Percentiles rank a stretch among this genome's conserved stretches.
phyloP scores from a whole-genome alignment of 106 monocot species.

The Acorus calamus region DNA sequence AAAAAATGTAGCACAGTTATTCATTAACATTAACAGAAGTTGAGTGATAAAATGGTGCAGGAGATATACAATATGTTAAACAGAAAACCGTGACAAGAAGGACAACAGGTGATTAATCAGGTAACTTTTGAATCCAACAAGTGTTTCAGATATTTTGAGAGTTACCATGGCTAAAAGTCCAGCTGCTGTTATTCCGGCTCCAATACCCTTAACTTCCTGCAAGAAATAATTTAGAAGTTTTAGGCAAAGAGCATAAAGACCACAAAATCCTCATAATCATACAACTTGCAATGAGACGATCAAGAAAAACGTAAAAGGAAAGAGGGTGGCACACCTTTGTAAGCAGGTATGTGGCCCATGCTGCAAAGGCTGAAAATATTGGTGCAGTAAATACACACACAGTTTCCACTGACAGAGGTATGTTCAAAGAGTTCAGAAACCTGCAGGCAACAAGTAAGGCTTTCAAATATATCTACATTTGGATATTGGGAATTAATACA shows the following conservation, averaged over 20 bases:
- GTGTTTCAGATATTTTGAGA: background rate
- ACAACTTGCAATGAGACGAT: too few species aligned
- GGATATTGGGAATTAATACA: too few species aligned
- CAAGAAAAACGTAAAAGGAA: too few species aligned
- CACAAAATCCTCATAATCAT: too few species aligned
- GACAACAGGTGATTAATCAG: too few species aligned
- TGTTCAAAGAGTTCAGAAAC: slow-evolving; percentile 84
- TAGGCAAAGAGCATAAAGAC: too few species aligned
- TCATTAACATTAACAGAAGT: too few species aligned
- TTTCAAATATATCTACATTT: background rate
- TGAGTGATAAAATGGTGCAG: too few species aligned
- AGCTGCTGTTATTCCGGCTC: slow-evolving; percentile 93
- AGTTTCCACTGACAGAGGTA: slow-evolving; percentile 96
- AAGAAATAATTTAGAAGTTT: slow-evolving; percentile 3
- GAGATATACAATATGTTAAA: too few species aligned
- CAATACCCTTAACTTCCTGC: slow-evolving; percentile 92
- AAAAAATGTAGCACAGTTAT: too few species aligned
- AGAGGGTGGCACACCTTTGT: slow-evolving; percentile 47
- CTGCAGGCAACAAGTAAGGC: slow-evolving; percentile 22
- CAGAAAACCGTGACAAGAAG: too few species aligned
- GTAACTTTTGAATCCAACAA: too few species aligned
- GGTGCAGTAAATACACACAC: slow-evolving; percentile 99
- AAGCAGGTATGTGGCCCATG: slow-evolving; percentile 95
- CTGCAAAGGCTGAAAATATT: slow-evolving; percentile 86
- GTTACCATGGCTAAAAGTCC: slow-evolving; percentile 78